A percentile compares a stretch with the other conserved stretches of the same genome.
Evolutionary conservation across 2,329 filamentous ascomycete genomes (phyloP).

Genomic region (Sphaerulina populicola): DNA sequence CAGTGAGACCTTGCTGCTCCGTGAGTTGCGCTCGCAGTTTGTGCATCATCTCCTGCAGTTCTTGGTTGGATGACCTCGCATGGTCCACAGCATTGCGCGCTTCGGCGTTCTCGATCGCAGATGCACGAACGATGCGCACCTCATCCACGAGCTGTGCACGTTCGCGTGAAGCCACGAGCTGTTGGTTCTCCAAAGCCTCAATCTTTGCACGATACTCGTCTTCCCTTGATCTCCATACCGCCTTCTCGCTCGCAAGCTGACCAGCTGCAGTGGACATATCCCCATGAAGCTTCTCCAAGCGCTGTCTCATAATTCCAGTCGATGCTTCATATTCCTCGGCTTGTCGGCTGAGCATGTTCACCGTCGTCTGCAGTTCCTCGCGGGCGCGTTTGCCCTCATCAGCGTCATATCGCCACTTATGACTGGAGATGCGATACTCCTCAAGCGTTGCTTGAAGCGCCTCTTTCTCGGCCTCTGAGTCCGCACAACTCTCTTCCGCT

Average conservation of each 20-base stretch:
- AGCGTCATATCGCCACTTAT: conserved; percentile 52
- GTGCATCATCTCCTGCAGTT: conserved; percentile 26
- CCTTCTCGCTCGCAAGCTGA: conserved; percentile 75
- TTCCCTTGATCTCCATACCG: conserved; percentile 62
- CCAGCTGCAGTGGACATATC: conserved; percentile 74
- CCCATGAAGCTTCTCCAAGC: conserved; percentile 76
- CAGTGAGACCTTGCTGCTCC: conserved; percentile 60
- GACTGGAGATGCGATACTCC: conserved; percentile 54
- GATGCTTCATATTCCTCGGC: conserved; percentile 66
- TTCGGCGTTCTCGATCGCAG: conserved; percentile 69
- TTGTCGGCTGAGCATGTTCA: conserved; percentile 71
- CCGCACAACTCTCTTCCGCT: conserved; percentile 25
- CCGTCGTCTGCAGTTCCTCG: conserved; percentile 53
- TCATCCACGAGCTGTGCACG: conserved; percentile 41
- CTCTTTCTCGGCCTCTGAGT: conserved; percentile 52
- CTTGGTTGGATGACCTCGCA: conserved; percentile 22
- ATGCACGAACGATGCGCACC: conserved; percentile 38
- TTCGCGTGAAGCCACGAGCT: conserved; percentile 39
- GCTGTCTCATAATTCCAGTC: conserved; percentile 56
- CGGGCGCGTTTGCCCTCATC: conserved; percentile 53
- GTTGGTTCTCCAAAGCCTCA: conserved; percentile 47
- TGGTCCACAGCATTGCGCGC: conserved; percentile 63
- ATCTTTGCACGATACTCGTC: conserved; percentile 49
- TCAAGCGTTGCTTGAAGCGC: conserved; percentile 53
- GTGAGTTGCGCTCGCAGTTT: conserved; percentile 52